Evolutionary conservation across 441 rosid genomes (phyloP), one percentile per base, ranked within the genome.

Genomic region (Codiaeum variegatum): DNA sequence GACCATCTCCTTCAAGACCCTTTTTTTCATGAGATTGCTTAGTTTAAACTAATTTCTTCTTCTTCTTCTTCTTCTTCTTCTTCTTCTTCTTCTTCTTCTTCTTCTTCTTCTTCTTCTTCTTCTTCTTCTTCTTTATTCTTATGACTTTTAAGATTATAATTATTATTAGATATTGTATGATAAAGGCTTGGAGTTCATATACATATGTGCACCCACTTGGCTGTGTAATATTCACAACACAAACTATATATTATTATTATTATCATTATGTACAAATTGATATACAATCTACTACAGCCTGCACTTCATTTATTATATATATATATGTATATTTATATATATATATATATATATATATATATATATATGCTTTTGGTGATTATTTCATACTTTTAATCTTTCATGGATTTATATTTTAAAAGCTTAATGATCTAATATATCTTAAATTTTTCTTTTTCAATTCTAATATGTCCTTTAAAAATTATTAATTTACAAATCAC

Each of bases 21-120:
- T 69, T 74, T 88, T 19, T 86, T 84, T 81, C 79, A 83, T 72
- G 89, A 88, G 69, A 85, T 85, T 72, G 74, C 85, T 62, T 85
- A 79, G 77, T 46, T 47, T 58, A 19, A 38, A 40, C 11, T 40
- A 40, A 40, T 13, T 56, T 29, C 13, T 3, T 49, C n/a, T 29
- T 23, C 1, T 28, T 7, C 19, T 49, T 49, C n/a, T n/a, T n/a
- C n/a, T n/a, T n/a, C n/a, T 56, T 29, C 13, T 3, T 49, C n/a
- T 29, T 23, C 1, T 28, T 7, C 19, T 49, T 49, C n/a, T 56
- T 29, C 13, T 3, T 49, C n/a, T 29, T 23, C 1, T 28, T 7
- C 19, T 49, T 49, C n/a, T 56, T 29, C 13, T 3, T 49, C n/a
- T 29, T 23, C 1, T 28, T 7, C 19, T 49, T 49, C n/a, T 56